Evolutionary conservation across 352 stramenopile genomes (phyloP).

Genomic region (Pythium brassicae): DNA sequence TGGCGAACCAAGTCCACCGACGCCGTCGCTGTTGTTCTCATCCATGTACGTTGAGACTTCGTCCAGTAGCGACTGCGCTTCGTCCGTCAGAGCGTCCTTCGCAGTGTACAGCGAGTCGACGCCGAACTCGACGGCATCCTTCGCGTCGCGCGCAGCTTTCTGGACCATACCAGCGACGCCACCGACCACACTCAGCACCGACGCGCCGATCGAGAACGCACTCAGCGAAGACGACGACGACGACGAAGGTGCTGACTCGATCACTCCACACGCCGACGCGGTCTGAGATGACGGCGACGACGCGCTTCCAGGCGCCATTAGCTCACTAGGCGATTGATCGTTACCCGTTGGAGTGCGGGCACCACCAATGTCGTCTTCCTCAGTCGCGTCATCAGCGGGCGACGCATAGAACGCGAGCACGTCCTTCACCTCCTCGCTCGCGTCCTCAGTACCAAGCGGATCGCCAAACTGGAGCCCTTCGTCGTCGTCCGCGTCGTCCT

Average conservation of each 20-base stretch:
- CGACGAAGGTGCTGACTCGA: constrained; percentile 10
- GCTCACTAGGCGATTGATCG: background rate
- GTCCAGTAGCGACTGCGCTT: constrained; percentile 56
- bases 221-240: constrained; percentile 36
- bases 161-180: constrained; percentile 66
- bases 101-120: constrained; percentile 74
- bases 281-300: constrained; percentile 12
- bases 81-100: constrained; percentile 60
- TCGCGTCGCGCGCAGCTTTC: constrained; percentile 70
- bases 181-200: constrained; percentile 58
- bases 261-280: constrained; percentile 4
- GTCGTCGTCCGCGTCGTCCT: constrained; percentile 40
- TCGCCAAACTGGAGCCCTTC: constrained; percentile 21
- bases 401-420: constrained; percentile 2
- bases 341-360: background rate
- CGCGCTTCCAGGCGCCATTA: background rate
- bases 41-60: constrained; percentile 66
- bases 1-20: background rate
- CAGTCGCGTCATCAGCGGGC: background rate
- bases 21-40: constrained; percentile 2
- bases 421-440: constrained; percentile 16
- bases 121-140: constrained; percentile 64
- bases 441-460: constrained; percentile 17
- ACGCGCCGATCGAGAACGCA: constrained; percentile 50
- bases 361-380: background rate